These are phyloP conservation scores for Ploettnerulaceae sp. DNA, from an alignment of 2,329 filamentous ascomycete species.

Conservation along the genomic window DNA sequence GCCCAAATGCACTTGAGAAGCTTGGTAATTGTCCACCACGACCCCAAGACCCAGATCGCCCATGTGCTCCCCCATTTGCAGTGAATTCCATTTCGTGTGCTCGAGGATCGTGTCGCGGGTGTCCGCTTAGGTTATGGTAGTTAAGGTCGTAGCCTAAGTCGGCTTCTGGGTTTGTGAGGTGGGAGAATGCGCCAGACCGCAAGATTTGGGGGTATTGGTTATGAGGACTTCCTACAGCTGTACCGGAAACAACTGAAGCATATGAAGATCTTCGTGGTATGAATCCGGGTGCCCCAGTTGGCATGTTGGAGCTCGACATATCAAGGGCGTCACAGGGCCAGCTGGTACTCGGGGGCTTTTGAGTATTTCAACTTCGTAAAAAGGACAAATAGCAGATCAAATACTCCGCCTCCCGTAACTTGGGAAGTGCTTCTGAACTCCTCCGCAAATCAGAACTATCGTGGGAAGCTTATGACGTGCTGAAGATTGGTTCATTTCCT, in stretches of 20 bases:
- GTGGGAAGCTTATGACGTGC: conserved; percentile 18
- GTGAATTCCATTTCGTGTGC: conserved; percentile 28
- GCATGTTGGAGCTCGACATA: conserved; percentile 32
- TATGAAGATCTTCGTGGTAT: conserved; percentile 53
- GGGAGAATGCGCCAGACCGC: conserved; percentile 32
- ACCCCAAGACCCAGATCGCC: conserved; percentile 27
- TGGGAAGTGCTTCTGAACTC: neutral
- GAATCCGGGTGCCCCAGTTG: conserved; percentile 35
- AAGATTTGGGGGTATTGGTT: conserved; percentile 13
- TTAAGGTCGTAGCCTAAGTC: conserved; percentile 28
- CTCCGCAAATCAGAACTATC: conserved; percentile 14
- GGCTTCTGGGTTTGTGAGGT: conserved; percentile 27
- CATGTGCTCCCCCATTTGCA: conserved; percentile 24
- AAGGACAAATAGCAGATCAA: neutral
- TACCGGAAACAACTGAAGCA: conserved; percentile 55
- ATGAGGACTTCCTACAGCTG: conserved; percentile 31
- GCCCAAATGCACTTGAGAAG: conserved; percentile 33
- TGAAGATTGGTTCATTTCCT: conserved; percentile 25
- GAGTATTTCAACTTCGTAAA: neutral
- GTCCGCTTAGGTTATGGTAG: conserved; percentile 21
- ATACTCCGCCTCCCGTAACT: neutral
- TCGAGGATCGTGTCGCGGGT: conserved; percentile 26
- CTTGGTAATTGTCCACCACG: conserved; percentile 31
- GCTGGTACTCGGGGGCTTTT: neutral
- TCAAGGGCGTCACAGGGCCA: conserved; percentile 2